phyloP scores from a whole-genome alignment of 1,284 basidiomycete genomes.

The Rhodotorula glutinis region DNA sequence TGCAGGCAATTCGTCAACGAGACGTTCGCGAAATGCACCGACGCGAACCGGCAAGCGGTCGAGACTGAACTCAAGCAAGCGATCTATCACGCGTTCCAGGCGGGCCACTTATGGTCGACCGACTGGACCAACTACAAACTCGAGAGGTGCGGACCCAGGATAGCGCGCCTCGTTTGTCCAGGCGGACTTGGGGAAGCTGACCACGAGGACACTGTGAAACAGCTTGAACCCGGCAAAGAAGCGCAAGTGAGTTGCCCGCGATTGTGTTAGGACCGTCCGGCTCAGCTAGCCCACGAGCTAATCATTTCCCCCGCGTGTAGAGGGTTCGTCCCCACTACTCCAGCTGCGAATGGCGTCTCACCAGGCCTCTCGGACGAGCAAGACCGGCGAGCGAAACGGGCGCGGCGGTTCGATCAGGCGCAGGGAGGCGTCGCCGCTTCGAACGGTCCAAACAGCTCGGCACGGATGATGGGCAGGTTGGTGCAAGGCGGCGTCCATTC shows the following conservation, averaged over 20 bases:
- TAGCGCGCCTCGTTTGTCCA: neutral
- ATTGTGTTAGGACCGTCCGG: too few relatives aligned
- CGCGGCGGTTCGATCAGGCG: constrained; percentile 27
- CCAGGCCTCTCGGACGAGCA: constrained; percentile 41
- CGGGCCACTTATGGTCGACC: constrained; percentile 73
- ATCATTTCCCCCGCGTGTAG: neutral
- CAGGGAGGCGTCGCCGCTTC: neutral
- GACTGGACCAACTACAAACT: constrained; percentile 81
- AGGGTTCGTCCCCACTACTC: constrained; percentile 26
- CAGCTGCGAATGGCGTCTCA: constrained; percentile 22
- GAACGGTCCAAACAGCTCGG: neutral
- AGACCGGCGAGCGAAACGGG: constrained; percentile 43
- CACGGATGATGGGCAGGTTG: constrained; percentile 13
- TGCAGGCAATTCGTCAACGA: constrained; percentile 44
- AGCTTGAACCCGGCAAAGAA: constrained; percentile 63
- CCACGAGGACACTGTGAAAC: constrained; percentile 34
- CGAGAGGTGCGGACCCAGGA: constrained; percentile 59
- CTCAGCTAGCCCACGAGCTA: neutral
- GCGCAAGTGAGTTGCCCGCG: constrained; percentile 55
- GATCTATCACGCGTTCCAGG: constrained; percentile 49
- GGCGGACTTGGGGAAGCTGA: constrained; percentile 5
- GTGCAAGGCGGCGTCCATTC: constrained; percentile 27
- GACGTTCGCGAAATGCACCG: constrained; percentile 47
- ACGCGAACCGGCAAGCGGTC: constrained; percentile 49
- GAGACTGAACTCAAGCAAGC: constrained; percentile 50